These are phyloP conservation scores for Butyriboletus appendiculatus DNA, from an alignment of 1,284 basidiomycete genomes.

Conservation along the genomic window DNA sequence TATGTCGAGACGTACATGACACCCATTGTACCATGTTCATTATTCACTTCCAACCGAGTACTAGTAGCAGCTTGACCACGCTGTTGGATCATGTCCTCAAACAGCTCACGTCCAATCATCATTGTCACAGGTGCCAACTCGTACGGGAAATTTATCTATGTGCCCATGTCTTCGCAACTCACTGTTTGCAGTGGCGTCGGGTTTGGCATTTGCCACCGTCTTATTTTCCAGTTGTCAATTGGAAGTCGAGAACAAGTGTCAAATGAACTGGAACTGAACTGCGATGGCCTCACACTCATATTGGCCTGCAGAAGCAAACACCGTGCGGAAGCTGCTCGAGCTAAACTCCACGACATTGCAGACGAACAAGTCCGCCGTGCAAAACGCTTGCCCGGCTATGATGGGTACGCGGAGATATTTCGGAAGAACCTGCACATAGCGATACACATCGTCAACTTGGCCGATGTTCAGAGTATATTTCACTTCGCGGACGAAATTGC, in stretches of 20 bases:
- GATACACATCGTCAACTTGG: constrained; percentile 67
- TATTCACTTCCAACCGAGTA: too few relatives aligned
- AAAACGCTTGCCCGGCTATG: constrained; percentile 38
- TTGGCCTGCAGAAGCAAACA: constrained; percentile 77
- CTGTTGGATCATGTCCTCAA: constrained; percentile 32
- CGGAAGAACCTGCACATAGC: constrained; percentile 61
- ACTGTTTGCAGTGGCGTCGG: constrained; percentile 78
- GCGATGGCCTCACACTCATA: constrained; percentile 70
- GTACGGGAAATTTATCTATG: constrained; percentile 39
- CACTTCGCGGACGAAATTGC: constrained; percentile 60
- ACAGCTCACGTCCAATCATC: constrained; percentile 50
- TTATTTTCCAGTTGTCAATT: constrained; percentile 69
- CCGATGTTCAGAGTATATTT: constrained; percentile 62
- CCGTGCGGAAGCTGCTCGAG: constrained; percentile 64
- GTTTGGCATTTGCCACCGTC: constrained; percentile 81
- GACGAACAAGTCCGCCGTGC: constrained; percentile 52
- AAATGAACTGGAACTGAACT: constrained; percentile 27
- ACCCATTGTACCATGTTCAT: too few relatives aligned
- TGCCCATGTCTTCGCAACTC: constrained; percentile 10
- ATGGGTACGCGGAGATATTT: constrained; percentile 58
- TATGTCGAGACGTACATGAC: too few relatives aligned
- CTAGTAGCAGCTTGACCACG: background rate
- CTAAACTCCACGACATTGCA: constrained; percentile 52
- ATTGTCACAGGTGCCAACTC: constrained; percentile 72
- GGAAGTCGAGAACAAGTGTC: constrained; percentile 37